These are phyloP conservation scores for Globisporangium ultimum DNA, from an alignment of 352 stramenopile species.

Conservation along the genomic window DNA sequence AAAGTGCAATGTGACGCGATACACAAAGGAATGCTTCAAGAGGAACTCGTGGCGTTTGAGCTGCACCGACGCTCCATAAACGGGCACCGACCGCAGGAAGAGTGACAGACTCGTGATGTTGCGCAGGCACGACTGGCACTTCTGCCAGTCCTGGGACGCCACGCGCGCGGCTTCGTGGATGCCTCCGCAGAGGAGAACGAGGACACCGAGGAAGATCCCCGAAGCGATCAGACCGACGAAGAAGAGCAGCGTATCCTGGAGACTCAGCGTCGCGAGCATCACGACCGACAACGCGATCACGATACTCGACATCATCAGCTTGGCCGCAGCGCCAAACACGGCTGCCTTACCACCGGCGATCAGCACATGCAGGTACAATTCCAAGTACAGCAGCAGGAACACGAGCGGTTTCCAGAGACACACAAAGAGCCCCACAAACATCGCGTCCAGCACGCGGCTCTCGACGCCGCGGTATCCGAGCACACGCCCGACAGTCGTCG, in stretches of 20 bases:
- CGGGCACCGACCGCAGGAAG: constrained; percentile 68
- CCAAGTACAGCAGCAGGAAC: constrained; percentile 76
- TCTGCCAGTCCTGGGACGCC: constrained; percentile 69
- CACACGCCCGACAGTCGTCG: constrained; percentile 70
- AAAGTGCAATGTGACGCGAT: constrained; percentile 77
- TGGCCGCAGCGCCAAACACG: constrained; percentile 61
- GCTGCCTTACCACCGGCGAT: constrained; percentile 68
- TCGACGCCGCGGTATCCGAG: constrained; percentile 70
- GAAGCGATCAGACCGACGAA: constrained; percentile 38
- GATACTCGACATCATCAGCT: constrained; percentile 61
- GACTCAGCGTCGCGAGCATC: constrained; percentile 42
- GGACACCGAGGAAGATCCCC: constrained; percentile 51
- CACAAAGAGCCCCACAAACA: constrained; percentile 74
- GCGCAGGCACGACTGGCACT: constrained; percentile 68
- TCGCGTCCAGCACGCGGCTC: constrained; percentile 60
- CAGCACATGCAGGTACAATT: constrained; percentile 71
- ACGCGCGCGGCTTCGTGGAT: constrained; percentile 50
- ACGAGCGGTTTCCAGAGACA: constrained; percentile 78
- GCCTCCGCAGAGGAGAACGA: constrained; percentile 60
- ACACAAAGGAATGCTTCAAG: constrained; percentile 77
- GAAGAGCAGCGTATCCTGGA: constrained; percentile 63
- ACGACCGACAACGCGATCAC: constrained; percentile 46
- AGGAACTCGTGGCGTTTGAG: constrained; percentile 82
- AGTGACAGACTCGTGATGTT: constrained; percentile 83
- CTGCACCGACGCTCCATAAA: constrained; percentile 56